Evolutionary conservation across 2,329 filamentous ascomycete species (phyloP).

Genomic region (Xylaria sp.): DNA sequence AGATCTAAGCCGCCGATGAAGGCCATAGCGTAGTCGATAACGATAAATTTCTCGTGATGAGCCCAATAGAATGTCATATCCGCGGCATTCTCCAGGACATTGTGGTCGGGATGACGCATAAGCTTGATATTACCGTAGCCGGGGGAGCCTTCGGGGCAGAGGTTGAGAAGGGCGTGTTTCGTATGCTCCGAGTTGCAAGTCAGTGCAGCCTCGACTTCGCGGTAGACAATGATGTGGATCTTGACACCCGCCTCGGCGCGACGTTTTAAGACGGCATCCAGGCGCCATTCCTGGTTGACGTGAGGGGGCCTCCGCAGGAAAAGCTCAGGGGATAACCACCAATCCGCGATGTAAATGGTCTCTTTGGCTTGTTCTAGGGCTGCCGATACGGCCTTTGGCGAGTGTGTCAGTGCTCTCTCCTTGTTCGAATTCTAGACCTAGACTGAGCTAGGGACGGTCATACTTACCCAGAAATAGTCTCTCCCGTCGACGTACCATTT

Average conservation of each 20-base stretch:
- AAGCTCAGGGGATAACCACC: slow-evolving; percentile 92
- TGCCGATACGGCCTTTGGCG: slow-evolving; percentile 71
- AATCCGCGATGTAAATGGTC: slow-evolving; percentile 94
- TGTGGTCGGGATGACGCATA: slow-evolving; percentile 93
- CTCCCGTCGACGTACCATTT: slow-evolving; percentile 98
- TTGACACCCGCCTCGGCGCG: slow-evolving; percentile 91
- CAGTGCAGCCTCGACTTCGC: slow-evolving; percentile 79
- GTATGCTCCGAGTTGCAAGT: slow-evolving; percentile 94
- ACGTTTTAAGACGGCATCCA: slow-evolving; percentile 87
- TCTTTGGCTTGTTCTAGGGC: slow-evolving; percentile 91
- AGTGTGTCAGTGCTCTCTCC: background rate
- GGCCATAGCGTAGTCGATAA: slow-evolving; percentile 87
- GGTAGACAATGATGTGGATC: slow-evolving; percentile 92
- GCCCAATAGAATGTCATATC: slow-evolving; percentile 99
- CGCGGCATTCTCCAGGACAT: slow-evolving; percentile 87
- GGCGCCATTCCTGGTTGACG: slow-evolving; percentile 80
- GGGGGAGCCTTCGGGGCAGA: slow-evolving; percentile 81
- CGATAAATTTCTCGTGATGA: slow-evolving; percentile 96
- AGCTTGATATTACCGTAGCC: slow-evolving; percentile 88
- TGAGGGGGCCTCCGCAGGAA: slow-evolving; percentile 86
- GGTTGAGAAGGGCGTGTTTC: slow-evolving; percentile 78
- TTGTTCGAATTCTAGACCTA: background rate
- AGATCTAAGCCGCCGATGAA: slow-evolving; percentile 95
- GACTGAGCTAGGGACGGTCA: background rate
- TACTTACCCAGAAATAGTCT: slow-evolving; percentile 82